A percentile compares a stretch with the other conserved stretches of the same genome.
These are phyloP conservation scores for Yamadazyma dushanensis DNA, from an alignment of 1,139 yeast species.

Conservation along the genomic window DNA sequence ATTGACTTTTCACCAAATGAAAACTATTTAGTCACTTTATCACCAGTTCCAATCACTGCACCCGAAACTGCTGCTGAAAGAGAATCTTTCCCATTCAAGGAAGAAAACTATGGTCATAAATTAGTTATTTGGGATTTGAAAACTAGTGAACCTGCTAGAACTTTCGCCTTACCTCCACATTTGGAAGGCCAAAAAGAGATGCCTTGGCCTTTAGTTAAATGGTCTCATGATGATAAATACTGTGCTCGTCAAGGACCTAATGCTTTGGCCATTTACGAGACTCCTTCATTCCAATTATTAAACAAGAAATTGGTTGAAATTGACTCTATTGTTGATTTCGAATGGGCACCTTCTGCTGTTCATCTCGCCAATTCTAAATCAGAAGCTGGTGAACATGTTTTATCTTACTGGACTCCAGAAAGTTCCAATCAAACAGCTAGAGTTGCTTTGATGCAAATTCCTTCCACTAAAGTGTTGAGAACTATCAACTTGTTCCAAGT, in stretches of 20 bases:
- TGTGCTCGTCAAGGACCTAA: constrained; percentile 96
- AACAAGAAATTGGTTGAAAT: constrained; percentile 86
- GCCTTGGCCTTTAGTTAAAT: constrained; percentile 97
- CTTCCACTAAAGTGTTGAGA: constrained; percentile 79
- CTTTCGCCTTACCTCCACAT: constrained; percentile 87
- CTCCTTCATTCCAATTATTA: constrained; percentile 67
- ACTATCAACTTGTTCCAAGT: constrained; percentile 95
- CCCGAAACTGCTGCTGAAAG: constrained; percentile 69
- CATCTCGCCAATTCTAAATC: constrained; percentile 56
- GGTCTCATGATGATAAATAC: constrained; percentile 93
- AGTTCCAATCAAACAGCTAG: constrained; percentile 90
- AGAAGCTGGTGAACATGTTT: constrained; percentile 61
- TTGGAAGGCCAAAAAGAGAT: constrained; percentile 68
- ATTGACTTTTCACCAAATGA: constrained; percentile 93
- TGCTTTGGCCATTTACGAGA: constrained; percentile 83
- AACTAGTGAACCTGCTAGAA: constrained; percentile 81
- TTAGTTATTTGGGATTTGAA: constrained; percentile 90
- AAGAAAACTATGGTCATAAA: constrained; percentile 90
- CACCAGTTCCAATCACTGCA: constrained; percentile 76
- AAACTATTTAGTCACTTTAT: constrained; percentile 84
- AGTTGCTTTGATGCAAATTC: constrained; percentile 88
- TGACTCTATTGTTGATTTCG: constrained; percentile 87
- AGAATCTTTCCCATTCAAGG: constrained; percentile 76
- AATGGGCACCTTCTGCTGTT: constrained; percentile 91
- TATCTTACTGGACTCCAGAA: constrained; percentile 98